phyloP scores from a whole-genome alignment of 495 filamentous ascomycete species.

The Penicillium herquei region DNA sequence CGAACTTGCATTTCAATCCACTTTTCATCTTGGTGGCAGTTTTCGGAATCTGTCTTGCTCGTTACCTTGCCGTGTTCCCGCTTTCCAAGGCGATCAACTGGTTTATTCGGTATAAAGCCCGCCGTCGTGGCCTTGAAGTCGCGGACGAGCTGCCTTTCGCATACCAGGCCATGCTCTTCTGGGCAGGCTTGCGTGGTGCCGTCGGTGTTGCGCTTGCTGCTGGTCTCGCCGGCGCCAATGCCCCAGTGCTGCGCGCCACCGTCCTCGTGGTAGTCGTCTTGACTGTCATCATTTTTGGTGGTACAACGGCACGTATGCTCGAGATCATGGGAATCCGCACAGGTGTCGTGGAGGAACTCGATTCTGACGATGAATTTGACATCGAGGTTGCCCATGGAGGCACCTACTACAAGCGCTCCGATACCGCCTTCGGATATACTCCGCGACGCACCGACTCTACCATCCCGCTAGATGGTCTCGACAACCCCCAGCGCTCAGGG shows the following conservation, averaged over 20 bases:
- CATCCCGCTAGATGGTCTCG: slow-evolving; percentile 54
- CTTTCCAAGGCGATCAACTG: slow-evolving; percentile 88
- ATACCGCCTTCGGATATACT: slow-evolving; percentile 68
- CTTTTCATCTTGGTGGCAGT: slow-evolving; percentile 93
- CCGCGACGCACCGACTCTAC: slow-evolving; percentile 60
- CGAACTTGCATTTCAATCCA: slow-evolving; percentile 83
- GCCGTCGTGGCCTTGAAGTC: slow-evolving; percentile 71
- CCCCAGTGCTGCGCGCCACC: slow-evolving; percentile 77
- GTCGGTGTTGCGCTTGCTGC: slow-evolving; percentile 97
- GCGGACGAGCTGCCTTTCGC: slow-evolving; percentile 87
- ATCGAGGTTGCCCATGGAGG: slow-evolving; percentile 80
- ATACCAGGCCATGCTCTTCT: slow-evolving; percentile 97
- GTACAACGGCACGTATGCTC: slow-evolving; percentile 97
- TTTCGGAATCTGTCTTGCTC: slow-evolving; percentile 83
- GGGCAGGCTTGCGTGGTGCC: slow-evolving; percentile 93
- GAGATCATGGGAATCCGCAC: slow-evolving; percentile 94
- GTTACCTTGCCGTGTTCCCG: slow-evolving; percentile 93
- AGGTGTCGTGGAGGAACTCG: slow-evolving; percentile 92
- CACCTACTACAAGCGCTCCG: slow-evolving; percentile 74
- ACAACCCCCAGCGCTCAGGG: slow-evolving; percentile 28
- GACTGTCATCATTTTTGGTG: slow-evolving; percentile 97
- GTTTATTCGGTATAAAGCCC: slow-evolving; percentile 87
- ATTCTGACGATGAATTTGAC: slow-evolving; percentile 97
- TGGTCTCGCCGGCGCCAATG: slow-evolving; percentile 73
- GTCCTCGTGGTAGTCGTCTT: slow-evolving; percentile 96